Evolutionary conservation across 441 rosid genomes (phyloP), one percentile per base, ranked within the genome.

Genomic region (Sinapis alba): DNA sequence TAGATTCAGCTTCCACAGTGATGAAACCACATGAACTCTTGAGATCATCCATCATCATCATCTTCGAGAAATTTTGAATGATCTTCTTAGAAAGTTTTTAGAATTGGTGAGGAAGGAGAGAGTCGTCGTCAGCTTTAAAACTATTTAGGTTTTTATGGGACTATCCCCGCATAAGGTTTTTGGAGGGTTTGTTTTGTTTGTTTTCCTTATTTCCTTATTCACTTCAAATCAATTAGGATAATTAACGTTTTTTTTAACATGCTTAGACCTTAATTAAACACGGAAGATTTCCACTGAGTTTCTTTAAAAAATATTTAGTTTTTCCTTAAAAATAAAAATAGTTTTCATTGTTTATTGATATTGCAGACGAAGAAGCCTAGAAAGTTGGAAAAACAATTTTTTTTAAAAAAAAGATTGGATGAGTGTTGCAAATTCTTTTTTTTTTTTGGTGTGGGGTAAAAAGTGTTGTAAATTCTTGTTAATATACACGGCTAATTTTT

Each of bases 1-100:
- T 57, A 2, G 68, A 6, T 13, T 78, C 80, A 0, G 73, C 51
- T 38, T 72, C 80, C 1, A 66, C 5, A 1, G 0, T 0, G 15
- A 45, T 0, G 8, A 53, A 18, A 24, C 19, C 16, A 24, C 16
- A 5, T 7, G 27, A 6, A 10, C 15, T 26, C 56, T 32, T 62
- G 47, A 3, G 13, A 54, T 28, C 47, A 38, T 53, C 30, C 50
- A 20, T 32, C 47, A 41, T 13, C 1, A 38, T 12, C 50, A 4
- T 41, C n/a, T 3, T 30, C 8, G 34, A 30, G 7, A 27, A 0
- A 1, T 62, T 27, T 34, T 62, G 12, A 19, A 18, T 50, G 57
- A 19, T 54, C 4, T n/a, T n/a, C n/a, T n/a, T n/a, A n/a, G n/a
- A n/a, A n/a, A n/a, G n/a, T n/a, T 4, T 19, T 4, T 15, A 20